Evolutionary conservation across 140 eudicot genomes (phyloP).

Genomic region (Ambrosia hybrid): DNA sequence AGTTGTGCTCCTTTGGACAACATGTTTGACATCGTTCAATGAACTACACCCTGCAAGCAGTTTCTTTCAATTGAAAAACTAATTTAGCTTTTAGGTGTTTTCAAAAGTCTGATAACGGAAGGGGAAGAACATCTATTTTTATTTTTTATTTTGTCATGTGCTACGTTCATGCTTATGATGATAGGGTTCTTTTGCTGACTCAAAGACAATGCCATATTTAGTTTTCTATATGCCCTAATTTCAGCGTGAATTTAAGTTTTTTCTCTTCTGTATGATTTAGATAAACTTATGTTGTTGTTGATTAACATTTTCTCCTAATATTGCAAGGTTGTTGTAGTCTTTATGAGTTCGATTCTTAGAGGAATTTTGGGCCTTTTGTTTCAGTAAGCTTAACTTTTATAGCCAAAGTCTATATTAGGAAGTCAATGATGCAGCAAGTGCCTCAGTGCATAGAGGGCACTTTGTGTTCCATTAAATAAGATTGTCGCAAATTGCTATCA

Average conservation of each 20-base stretch:
- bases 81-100: conserved; percentile 21
- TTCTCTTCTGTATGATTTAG: conserved; percentile 5
- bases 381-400: too few relatives aligned
- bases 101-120: background rate
- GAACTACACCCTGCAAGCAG: background rate
- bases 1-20: too few relatives aligned
- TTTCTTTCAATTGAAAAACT: conserved; percentile 16
- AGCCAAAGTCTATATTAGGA: conserved; percentile 50
- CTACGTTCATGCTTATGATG: background rate
- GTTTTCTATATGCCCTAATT: background rate
- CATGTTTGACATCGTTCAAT: background rate
- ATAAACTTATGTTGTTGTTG: conserved; percentile 3
- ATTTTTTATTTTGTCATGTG: background rate
- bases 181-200: background rate
- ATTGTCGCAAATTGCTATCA: conserved; percentile 55
- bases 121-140: background rate
- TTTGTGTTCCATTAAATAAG: conserved; percentile 75
- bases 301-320: background rate
- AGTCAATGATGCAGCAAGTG: conserved; percentile 91
- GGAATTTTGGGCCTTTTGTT: too few relatives aligned
- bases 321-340: conserved; percentile 22
- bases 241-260: background rate
- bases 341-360: too few relatives aligned
- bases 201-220: background rate
- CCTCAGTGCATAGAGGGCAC: conserved; percentile 75